Evolutionary conservation across 345 rosid genomes (phyloP), one percentile per base, ranked within the genome.

Genomic region (Arabidopsis arenosa): DNA sequence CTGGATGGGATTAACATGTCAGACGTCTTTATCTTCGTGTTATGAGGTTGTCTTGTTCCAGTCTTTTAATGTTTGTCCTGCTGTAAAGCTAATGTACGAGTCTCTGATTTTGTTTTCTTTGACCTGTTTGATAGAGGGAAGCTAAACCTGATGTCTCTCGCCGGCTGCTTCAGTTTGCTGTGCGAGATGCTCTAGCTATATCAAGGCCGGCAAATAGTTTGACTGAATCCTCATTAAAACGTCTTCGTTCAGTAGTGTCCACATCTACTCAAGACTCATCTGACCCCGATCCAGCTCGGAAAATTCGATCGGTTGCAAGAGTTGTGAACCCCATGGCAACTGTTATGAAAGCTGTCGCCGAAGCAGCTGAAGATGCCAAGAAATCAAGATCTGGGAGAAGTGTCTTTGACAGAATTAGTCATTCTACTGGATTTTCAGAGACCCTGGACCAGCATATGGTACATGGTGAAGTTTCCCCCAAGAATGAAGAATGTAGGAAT

Each of bases 351-450:
- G 96, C 96, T 79, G 95, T 90, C 9, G 84, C 89, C 30, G 97
- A 93, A 87, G 98, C 99, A 77, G 92, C 92, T 54, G 89, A 87
- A 73, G 98, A 90, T 85, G 92, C 82, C 40, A 82, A 63, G 54
- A 89, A 84, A 62, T 66, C 79, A 44, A 92, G 83, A 80, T 56
- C 90, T 62, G 77, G 84, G 26, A 86, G 89, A 80, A 96, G 89
- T 70, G 98, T 96, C 81, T 96, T 96, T 77, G 99, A 96, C 79
- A 82, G 99, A 75, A 86, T 96, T 48, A 87, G 99, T 73, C 86
- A 83, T 48, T 80, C 85, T 56, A 61, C 77, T 45, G 74, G 76
- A 39, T 74, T 76, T 40, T 64, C 84, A 35, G 86, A 75, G 68
- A 73, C 83, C 40, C 33, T 28, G 69, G 84, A 75, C 37, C 82